Percentiles rank a stretch among this genome's conserved stretches.
Conservation (phyloP, 208 protist species). For the Porcisia hertigi region DNA sequence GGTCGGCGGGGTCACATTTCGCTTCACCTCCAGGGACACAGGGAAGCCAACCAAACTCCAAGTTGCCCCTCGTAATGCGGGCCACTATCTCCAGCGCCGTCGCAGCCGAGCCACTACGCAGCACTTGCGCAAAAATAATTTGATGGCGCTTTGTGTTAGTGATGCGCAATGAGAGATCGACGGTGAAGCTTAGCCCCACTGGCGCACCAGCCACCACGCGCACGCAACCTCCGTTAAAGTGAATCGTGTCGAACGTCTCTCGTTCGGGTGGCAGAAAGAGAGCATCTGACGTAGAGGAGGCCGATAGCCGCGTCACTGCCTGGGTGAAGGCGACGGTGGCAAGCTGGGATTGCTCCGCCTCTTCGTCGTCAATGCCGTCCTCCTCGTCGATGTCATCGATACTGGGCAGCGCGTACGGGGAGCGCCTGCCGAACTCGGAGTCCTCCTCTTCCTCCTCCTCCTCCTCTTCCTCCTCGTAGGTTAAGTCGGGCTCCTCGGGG, state of each 20-base stretch:
- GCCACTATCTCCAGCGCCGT: conserved; percentile 45
- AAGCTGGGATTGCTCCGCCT: not conserved
- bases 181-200: conserved; percentile 65
- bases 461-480: conserved; percentile 30
- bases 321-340: conserved; percentile 5
- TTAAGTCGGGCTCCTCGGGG: conserved; percentile 6
- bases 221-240: conserved; percentile 73
- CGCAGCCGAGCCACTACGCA: conserved; percentile 10
- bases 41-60: conserved; percentile 69
- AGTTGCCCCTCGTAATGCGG: conserved; percentile 37
- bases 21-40: conserved; percentile 21
- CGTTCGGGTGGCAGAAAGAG: conserved; percentile 14
- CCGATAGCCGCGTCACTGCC: conserved; percentile 16
- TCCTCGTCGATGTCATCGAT: conserved; percentile 31
- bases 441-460: conserved; percentile 25
- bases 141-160: conserved; percentile 52
- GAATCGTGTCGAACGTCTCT: conserved; percentile 51
- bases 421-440: conserved; percentile 7
- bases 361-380: conserved; percentile 4
- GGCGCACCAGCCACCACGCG: conserved; percentile 40
- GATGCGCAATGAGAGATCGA: conserved; percentile 67
- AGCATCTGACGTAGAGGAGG: conserved; percentile 20
- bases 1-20: conserved; percentile 8
- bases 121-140: conserved; percentile 69
- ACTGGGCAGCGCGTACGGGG: conserved; percentile 22